These are phyloP conservation scores for Tuctoria greenei DNA, from an alignment of 176 grass and related monocot genomes.

Conservation along the genomic window DNA sequence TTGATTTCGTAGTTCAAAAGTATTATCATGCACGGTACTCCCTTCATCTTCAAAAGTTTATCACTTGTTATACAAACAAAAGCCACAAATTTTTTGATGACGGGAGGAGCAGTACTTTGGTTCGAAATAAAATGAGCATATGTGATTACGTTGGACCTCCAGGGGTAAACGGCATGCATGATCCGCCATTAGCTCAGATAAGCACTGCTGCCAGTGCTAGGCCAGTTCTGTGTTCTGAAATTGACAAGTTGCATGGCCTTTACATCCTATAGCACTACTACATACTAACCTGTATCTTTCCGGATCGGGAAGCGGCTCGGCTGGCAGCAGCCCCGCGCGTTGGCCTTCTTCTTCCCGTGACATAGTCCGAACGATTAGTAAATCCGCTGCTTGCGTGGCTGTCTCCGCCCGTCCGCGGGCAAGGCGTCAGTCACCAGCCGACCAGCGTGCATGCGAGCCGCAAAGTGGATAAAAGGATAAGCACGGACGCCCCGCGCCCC, in stretches of 20 bases:
- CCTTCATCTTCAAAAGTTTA: too few species aligned
- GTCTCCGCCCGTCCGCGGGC: not conserved
- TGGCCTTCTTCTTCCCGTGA: not conserved
- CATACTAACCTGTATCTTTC: constrained; percentile 4
- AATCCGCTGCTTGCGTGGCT: not conserved
- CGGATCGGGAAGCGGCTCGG: constrained; percentile 44
- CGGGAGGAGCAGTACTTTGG: too few species aligned
- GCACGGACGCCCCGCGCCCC: not conserved
- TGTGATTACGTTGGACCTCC: too few species aligned
- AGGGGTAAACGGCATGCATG: too few species aligned
- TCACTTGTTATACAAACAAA: too few species aligned
- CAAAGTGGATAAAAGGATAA: not conserved
- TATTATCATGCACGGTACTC: too few species aligned
- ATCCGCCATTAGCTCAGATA: not conserved
- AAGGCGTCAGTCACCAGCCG: not conserved
- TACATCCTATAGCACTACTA: not conserved
- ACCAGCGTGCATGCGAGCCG: not conserved
- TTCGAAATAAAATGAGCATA: too few species aligned
- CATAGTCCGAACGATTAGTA: not conserved
- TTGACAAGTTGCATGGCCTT: constrained; percentile 33
- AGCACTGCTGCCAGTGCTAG: not conserved
- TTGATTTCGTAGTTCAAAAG: too few species aligned
- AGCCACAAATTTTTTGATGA: too few species aligned
- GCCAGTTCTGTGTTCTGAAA: not conserved
- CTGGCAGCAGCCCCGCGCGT: not conserved